phyloP scores from a whole-genome alignment of 139 green algal genomes.

The Closterium sp. region DNA sequence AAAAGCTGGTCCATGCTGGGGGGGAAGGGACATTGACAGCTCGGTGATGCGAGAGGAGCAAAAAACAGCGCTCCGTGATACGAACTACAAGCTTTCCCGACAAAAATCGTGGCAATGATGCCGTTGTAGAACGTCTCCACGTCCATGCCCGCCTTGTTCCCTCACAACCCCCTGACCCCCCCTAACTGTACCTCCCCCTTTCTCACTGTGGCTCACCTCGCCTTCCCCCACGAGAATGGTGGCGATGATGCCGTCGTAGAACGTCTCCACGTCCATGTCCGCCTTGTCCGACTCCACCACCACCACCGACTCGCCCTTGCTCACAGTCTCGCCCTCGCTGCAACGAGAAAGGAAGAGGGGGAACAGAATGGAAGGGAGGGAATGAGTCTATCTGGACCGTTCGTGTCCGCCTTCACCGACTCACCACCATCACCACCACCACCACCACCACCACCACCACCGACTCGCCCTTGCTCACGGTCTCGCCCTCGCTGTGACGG shows the following conservation, averaged over 20 bases:
- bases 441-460: slow-evolving; percentile 57
- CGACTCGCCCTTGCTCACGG: too few relatives aligned
- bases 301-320: slow-evolving; percentile 89
- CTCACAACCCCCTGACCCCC: slow-evolving; percentile 95
- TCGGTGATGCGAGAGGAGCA: too few relatives aligned
- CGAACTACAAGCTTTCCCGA: too few relatives aligned
- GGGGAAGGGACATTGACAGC: too few relatives aligned
- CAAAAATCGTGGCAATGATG: slow-evolving; percentile 83
- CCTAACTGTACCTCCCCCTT: slow-evolving; percentile 83
- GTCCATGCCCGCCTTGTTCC: slow-evolving; percentile 99
- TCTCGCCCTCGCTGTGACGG: slow-evolving; percentile 34
- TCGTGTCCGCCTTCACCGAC: too few relatives aligned
- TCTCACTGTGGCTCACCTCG: slow-evolving; percentile 76
- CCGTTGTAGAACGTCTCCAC: slow-evolving; percentile 94
- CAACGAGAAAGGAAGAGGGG: slow-evolving; percentile 27
- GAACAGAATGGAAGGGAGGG: not conserved
- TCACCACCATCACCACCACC: slow-evolving; percentile 98
- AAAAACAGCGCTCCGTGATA: too few relatives aligned
- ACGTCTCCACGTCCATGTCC: slow-evolving; percentile 98
- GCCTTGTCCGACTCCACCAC: slow-evolving; percentile 99
- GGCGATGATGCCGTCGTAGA: slow-evolving; percentile 85
- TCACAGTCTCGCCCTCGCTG: slow-evolving; percentile 82
- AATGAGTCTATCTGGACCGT: too few relatives aligned
- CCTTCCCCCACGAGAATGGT: slow-evolving; percentile 80
- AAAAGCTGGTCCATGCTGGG: too few relatives aligned